Evolutionary conservation across 495 filamentous ascomycete genomes (phyloP).

Genomic region (Letharia columbiana): DNA sequence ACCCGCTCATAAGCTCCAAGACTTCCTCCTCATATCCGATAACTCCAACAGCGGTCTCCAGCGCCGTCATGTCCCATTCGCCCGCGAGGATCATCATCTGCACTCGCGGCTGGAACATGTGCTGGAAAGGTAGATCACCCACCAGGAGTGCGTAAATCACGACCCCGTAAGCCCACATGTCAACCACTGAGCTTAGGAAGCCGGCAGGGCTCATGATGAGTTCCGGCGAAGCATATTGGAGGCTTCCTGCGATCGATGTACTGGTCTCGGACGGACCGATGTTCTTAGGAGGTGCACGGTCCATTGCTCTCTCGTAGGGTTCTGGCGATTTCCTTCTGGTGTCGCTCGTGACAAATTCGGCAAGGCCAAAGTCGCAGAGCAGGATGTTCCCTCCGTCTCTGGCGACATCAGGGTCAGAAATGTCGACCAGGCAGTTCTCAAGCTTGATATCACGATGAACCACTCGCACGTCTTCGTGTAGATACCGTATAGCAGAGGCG

Average conservation of each 20-base stretch:
- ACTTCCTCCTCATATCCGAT: conserved; percentile 33
- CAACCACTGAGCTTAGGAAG: conserved; percentile 48
- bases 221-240: conserved; percentile 61
- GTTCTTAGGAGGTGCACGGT: conserved; percentile 39
- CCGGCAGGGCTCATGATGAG: conserved; percentile 41
- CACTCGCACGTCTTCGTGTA: conserved; percentile 63
- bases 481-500: conserved; percentile 59
- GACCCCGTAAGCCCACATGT: conserved; percentile 69
- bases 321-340: conserved; percentile 38
- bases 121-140: conserved; percentile 60
- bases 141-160: conserved; percentile 55
- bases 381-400: conserved; percentile 51
- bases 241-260: conserved; percentile 49
- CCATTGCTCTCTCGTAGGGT: conserved; percentile 36
- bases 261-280: conserved; percentile 51
- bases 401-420: conserved; percentile 37
- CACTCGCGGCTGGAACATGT: conserved; percentile 51
- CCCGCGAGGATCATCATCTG: conserved; percentile 52
- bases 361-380: conserved; percentile 69
- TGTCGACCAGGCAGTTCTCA: conserved; percentile 66
- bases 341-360: conserved; percentile 58
- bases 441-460: conserved; percentile 71
- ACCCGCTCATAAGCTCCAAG: conserved; percentile 44
- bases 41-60: conserved; percentile 31
- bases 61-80: conserved; percentile 49